A percentile compares a stretch with the other conserved stretches of the same genome.
Evolutionary conservation across 208 protist species (phyloP).

Genomic region (Crithidia brevicula): DNA sequence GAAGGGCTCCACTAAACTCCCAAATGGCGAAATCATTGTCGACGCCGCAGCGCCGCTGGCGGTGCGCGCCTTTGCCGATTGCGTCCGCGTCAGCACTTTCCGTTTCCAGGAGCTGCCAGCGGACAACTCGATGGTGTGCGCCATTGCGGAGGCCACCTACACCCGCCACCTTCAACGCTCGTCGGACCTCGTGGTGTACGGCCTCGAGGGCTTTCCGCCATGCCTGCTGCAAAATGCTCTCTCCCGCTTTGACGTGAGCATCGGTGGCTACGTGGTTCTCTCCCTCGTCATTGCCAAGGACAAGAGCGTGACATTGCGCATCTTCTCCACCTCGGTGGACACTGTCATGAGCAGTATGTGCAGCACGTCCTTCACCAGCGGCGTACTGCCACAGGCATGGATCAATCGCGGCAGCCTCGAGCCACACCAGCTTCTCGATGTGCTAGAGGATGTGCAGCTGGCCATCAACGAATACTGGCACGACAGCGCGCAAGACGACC

Average conservation of each 20-base stretch:
- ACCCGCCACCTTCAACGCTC: conserved; percentile 72
- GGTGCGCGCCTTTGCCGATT: conserved; percentile 54
- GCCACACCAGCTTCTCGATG: conserved; percentile 60
- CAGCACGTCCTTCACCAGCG: conserved; percentile 59
- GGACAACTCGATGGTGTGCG: conserved; percentile 53
- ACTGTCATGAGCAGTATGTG: conserved; percentile 79
- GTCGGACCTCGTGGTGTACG: conserved; percentile 50
- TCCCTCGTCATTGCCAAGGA: conserved; percentile 52
- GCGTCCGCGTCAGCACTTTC: conserved; percentile 56
- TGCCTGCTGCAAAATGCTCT: conserved; percentile 51
- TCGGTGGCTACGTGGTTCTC: conserved; percentile 79
- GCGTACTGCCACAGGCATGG: conserved; percentile 70
- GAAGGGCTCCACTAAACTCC: conserved; percentile 66
- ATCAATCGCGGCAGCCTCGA: conserved; percentile 42
- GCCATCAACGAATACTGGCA: conserved; percentile 86
- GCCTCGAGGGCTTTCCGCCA: conserved; percentile 65
- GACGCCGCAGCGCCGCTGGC: conserved; percentile 60
- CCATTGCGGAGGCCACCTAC: conserved; percentile 87
- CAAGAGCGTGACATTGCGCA: conserved; percentile 35
- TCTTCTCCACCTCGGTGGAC: conserved; percentile 70
- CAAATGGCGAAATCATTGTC: conserved; percentile 60
- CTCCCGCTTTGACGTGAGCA: conserved; percentile 66
- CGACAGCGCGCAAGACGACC: conserved; percentile 82
- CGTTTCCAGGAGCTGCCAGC: conserved; percentile 77
- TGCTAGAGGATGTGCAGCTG: conserved; percentile 81